phyloP scores from a whole-genome alignment of 768 basidiomycete species.

The Hericium coralloides region DNA sequence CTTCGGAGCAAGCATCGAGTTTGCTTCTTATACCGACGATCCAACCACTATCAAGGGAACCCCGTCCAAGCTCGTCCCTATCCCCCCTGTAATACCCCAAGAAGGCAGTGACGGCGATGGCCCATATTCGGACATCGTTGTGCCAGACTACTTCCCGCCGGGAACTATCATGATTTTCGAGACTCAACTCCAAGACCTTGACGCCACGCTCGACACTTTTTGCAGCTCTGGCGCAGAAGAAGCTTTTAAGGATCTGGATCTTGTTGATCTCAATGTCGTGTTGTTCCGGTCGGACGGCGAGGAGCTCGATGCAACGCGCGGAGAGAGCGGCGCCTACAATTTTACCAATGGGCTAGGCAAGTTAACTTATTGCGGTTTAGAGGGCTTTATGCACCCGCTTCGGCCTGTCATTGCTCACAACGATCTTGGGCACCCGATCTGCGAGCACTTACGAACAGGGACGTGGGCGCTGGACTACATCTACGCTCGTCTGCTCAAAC shows the following conservation, averaged over 20 bases:
- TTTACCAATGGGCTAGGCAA: constrained; percentile 59
- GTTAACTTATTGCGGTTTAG: constrained; percentile 86
- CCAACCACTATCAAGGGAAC: constrained; percentile 58
- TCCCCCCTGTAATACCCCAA: constrained; percentile 47
- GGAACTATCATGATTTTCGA: constrained; percentile 92
- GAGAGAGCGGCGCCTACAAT: constrained; percentile 75
- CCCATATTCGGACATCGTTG: constrained; percentile 65
- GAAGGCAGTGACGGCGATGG: constrained; percentile 60
- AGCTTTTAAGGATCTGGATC: constrained; percentile 63
- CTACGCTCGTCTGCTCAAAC: constrained; percentile 59
- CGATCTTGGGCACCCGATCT: constrained; percentile 89
- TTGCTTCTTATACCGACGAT: constrained; percentile 48
- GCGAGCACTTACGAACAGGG: constrained; percentile 79
- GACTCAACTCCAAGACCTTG: constrained; percentile 72
- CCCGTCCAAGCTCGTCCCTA: constrained; percentile 55
- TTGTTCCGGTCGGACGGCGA: constrained; percentile 87
- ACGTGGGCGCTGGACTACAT: constrained; percentile 92
- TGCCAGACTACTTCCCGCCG: constrained; percentile 91
- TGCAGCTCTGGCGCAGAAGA: constrained; percentile 64
- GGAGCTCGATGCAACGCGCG: constrained; percentile 81
- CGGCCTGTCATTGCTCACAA: constrained; percentile 80
- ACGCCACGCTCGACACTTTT: constrained; percentile 59
- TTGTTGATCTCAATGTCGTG: constrained; percentile 83
- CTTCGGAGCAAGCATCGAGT: constrained; percentile 65
- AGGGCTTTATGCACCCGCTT: constrained; percentile 94